Percentiles rank a stretch among this genome's conserved stretches.
Conservation (phyloP, 805 yeast genomes). For the Candida easanensis region DNA sequence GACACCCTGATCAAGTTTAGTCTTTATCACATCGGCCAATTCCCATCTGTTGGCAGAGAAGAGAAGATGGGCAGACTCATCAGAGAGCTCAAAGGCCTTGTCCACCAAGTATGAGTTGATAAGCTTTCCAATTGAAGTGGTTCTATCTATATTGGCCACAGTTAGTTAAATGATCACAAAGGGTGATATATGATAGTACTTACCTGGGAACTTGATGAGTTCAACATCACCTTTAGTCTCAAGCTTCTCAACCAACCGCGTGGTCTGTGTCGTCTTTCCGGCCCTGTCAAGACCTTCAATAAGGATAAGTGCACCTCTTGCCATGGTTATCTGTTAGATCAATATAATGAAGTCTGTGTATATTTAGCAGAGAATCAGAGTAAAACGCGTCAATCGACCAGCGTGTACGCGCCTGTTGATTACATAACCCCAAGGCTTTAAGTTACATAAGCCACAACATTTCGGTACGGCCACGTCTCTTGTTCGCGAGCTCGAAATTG, state of each 20-base stretch:
- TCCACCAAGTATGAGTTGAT: constrained; percentile 71
- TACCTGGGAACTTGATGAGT: constrained; percentile 71
- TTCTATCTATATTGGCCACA: constrained; percentile 45
- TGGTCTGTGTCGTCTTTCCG: constrained; percentile 87
- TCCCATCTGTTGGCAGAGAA: constrained; percentile 98
- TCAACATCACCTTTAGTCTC: constrained; percentile 34
- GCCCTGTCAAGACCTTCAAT: constrained; percentile 94
- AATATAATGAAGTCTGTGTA: too few species aligned
- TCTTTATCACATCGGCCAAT: constrained; percentile 44
- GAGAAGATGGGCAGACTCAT: constrained; percentile 80
- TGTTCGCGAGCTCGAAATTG: too few species aligned
- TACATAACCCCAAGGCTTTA: too few species aligned
- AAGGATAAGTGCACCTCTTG: constrained; percentile 71
- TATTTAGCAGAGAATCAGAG: too few species aligned
- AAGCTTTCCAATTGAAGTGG: constrained; percentile 75
- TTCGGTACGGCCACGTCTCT: too few species aligned
- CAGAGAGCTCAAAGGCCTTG: constrained; percentile 49
- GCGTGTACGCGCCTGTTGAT: too few species aligned
- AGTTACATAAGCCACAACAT: too few species aligned
- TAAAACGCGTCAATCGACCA: too few species aligned
- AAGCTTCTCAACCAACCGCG: constrained; percentile 34
- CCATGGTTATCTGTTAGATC: constrained; percentile 9
- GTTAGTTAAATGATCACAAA: constrained; percentile 2
- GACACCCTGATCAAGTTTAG: constrained; percentile 47
- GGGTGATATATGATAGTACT: constrained; percentile 2